Percentiles rank a stretch among this genome's conserved stretches.
Evolutionary conservation across 257 asterid species (phyloP).

Genomic region (Marsdenia floribunda): DNA sequence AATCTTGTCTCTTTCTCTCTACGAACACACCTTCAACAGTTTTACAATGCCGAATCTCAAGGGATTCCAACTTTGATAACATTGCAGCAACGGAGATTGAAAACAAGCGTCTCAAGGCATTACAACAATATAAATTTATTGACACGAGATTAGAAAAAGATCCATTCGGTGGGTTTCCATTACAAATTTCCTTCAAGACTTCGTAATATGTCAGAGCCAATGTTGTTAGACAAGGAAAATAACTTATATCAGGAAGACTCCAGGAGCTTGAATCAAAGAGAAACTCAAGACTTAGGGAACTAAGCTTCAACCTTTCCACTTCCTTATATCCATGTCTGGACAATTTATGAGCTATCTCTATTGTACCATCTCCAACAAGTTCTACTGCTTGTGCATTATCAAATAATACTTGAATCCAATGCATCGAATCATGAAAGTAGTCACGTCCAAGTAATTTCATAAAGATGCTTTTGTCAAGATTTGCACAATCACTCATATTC

Average conservation of each 20-base stretch:
- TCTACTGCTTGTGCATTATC: neutral
- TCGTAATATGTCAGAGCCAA: neutral
- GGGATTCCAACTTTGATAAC: no score
- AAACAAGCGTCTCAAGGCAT: neutral
- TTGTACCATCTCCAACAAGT: neutral
- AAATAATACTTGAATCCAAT: neutral
- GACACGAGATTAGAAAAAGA: neutral
- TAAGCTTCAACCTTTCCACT: neutral
- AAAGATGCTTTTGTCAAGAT: no score
- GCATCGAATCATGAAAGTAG: neutral
- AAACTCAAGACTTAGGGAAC: neutral
- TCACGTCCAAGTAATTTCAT: no score
- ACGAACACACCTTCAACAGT: no score
- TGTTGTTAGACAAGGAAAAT: neutral
- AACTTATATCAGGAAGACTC: neutral
- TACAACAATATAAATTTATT: neutral
- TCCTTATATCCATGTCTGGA: neutral
- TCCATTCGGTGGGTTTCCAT: neutral
- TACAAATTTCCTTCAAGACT: neutral
- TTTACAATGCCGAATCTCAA: no score
- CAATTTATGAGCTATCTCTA: neutral
- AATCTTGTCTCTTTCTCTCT: no score
- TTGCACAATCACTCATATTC: no score
- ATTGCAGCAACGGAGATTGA: neutral
- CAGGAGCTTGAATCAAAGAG: neutral